These are phyloP conservation scores for Candida anglica DNA, from an alignment of 805 yeast species.

Conservation along the genomic window DNA sequence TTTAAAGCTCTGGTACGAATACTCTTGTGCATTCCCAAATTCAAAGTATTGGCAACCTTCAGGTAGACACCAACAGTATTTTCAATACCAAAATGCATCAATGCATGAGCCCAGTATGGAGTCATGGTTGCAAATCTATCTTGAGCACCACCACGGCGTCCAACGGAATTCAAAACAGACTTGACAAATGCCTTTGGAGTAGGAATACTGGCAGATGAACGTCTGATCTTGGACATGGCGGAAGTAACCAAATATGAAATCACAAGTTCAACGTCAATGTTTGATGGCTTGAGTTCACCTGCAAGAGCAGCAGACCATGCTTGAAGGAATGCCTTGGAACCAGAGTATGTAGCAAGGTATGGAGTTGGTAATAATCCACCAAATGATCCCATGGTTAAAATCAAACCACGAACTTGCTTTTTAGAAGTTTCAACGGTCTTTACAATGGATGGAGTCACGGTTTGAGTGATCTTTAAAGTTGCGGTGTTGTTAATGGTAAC, in stretches of 20 bases:
- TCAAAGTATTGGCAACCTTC: slow-evolving; percentile 61
- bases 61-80: slow-evolving; percentile 81
- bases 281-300: slow-evolving; percentile 66
- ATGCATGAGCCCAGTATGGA: slow-evolving; percentile 92
- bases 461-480: slow-evolving; percentile 78
- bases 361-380: slow-evolving; percentile 95
- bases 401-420: slow-evolving; percentile 58
- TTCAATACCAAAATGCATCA: slow-evolving; percentile 80
- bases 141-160: slow-evolving; percentile 89
- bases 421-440: slow-evolving; percentile 42
- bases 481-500: slow-evolving; percentile 82
- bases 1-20: slow-evolving; percentile 81
- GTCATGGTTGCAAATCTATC: slow-evolving; percentile 83
- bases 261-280: slow-evolving; percentile 82
- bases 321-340: slow-evolving; percentile 93
- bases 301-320: slow-evolving; percentile 88
- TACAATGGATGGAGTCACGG: slow-evolving; percentile 68
- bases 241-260: slow-evolving; percentile 89
- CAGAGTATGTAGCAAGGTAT: slow-evolving; percentile 86
- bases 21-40: slow-evolving; percentile 70
- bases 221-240: slow-evolving; percentile 90
- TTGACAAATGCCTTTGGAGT: slow-evolving; percentile 75
- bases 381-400: slow-evolving; percentile 94
- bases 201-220: slow-evolving; percentile 73
- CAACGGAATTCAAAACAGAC: slow-evolving; percentile 64